Evolutionary conservation across 2,329 filamentous ascomycete genomes (phyloP), one percentile per base, ranked within the genome.

Genomic region (Dactylellina leptospora): DNA sequence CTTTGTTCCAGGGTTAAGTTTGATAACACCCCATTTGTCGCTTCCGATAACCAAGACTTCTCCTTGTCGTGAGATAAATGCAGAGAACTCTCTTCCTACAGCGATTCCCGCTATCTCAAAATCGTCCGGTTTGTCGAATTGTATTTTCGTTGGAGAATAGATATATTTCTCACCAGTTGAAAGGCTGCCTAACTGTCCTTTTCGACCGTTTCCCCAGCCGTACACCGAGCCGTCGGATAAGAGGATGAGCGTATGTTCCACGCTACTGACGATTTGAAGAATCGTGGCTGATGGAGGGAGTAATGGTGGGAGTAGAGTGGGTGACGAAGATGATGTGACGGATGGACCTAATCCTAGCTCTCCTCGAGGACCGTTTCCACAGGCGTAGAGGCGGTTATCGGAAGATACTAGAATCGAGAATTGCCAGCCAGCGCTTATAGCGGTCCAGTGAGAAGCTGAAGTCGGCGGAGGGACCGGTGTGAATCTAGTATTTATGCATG

Each of bases 1-100:
- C 13, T 25, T 40, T 4, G 9, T 27, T 4, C 25, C 22, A 3
- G 61, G 61, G 5, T 62, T 73, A 2, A 42, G 40, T 20, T 25
- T 59, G 23, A 66, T 82, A 55, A 93, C 81, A 0, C 83, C 83
- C 85, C 88, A 92, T 78, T 92, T 93, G 78, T 93, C 86, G 25
- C 87, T 85, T 0, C 93, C 93, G 0, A 96, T 79, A 3, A 96
- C 81, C 2, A 81, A 74, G 55, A 92, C 81, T 27, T 87, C 80
- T 1, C 90, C 90, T n/a, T 80, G 80, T 0, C 80, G 80, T 1
- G 45, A 66, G 16, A 91, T 83, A 3, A 97, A 78, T 77, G 89
- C 90, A 0, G 92, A 96, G 76, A 96, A 93, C 73, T 97, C 91
- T 73, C 90, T 87, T 6, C 93, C 93, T 78, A 92, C 96, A 0